A percentile compares a stretch with the other conserved stretches of the same genome.
These are phyloP conservation scores for Leishmania aethiopica DNA, from an alignment of 208 protist genomes.

Conservation along the genomic window DNA sequence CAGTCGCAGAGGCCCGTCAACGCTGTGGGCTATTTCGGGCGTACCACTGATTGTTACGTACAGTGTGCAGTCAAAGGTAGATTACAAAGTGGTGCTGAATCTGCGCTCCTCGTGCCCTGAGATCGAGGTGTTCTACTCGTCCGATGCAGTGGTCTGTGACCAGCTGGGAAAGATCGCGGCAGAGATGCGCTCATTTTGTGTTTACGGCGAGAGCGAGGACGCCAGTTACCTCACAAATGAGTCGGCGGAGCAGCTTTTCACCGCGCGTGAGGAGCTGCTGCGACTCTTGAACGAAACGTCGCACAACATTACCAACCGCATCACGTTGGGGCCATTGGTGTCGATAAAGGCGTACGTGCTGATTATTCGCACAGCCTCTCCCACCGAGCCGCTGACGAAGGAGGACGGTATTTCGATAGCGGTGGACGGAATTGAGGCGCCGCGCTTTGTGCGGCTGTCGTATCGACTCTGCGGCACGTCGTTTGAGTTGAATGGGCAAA, in stretches of 20 bases:
- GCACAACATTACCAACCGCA: slow-evolving; percentile 25
- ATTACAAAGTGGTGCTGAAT: slow-evolving; percentile 51
- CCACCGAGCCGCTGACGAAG: slow-evolving; percentile 68
- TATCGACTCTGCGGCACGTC: slow-evolving; percentile 71
- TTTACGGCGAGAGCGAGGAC: slow-evolving; percentile 46
- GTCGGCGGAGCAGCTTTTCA: slow-evolving; percentile 26
- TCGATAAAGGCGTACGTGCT: slow-evolving; percentile 60
- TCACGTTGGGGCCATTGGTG: slow-evolving; percentile 49
- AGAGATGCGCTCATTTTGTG: slow-evolving; percentile 53
- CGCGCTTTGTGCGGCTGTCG: slow-evolving; percentile 84
- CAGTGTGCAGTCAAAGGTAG: slow-evolving; percentile 58
- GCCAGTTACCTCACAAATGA: slow-evolving; percentile 27
- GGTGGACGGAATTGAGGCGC: slow-evolving; percentile 67
- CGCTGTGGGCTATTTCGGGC: slow-evolving; percentile 63
- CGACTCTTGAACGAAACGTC: slow-evolving; percentile 40
- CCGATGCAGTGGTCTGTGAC: slow-evolving; percentile 28
- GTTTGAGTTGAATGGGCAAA: slow-evolving; percentile 81
- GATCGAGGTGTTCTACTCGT: slow-evolving; percentile 67
- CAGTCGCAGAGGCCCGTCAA: slow-evolving; percentile 10
- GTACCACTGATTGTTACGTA: slow-evolving; percentile 85
- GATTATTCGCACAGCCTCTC: slow-evolving; percentile 53
- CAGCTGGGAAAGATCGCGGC: slow-evolving; percentile 42
- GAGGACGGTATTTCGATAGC: slow-evolving; percentile 81
- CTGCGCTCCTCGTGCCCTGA: slow-evolving; percentile 58
- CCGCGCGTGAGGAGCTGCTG: slow-evolving; percentile 44